phyloP scores from a whole-genome alignment of 306 rosid genomes.

The Vicia sativa region DNA sequence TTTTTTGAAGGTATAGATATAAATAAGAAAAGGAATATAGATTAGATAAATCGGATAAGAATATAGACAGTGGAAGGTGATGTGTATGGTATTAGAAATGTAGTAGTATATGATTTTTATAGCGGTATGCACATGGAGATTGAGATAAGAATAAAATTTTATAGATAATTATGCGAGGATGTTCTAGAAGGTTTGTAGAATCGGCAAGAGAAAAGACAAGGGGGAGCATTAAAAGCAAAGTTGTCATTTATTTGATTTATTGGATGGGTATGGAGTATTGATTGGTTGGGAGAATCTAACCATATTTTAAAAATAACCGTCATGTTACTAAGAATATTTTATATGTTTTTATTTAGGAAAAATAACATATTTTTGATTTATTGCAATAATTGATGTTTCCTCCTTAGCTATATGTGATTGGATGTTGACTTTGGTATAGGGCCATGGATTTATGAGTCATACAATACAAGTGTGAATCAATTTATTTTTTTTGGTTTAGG shows the following conservation, averaged over 20 bases:
- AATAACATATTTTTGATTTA: too few relatives aligned
- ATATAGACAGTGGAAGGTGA: neutral
- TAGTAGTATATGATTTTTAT: neutral
- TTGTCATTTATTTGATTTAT: neutral
- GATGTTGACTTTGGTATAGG: neutral
- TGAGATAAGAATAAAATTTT: conserved; percentile 28
- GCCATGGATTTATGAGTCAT: neutral
- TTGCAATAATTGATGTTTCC: neutral
- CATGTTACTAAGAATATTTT: too few relatives aligned
- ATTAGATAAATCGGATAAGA: neutral
- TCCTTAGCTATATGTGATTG: neutral
- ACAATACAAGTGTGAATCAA: too few relatives aligned
- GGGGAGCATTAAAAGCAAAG: neutral
- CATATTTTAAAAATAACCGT: too few relatives aligned
- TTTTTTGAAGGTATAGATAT: neutral
- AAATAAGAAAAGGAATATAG: neutral
- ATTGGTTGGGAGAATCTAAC: neutral
- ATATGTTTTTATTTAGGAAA: too few relatives aligned
- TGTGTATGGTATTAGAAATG: neutral
- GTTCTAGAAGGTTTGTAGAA: conserved; percentile 46
- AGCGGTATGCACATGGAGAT: conserved; percentile 29
- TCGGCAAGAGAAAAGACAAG: neutral
- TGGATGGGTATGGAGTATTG: neutral
- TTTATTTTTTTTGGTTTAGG: too few relatives aligned
- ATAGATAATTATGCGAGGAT: neutral